Evolutionary conservation across 306 rosid genomes (phyloP).

Genomic region (Mimosa bimucronata): DNA sequence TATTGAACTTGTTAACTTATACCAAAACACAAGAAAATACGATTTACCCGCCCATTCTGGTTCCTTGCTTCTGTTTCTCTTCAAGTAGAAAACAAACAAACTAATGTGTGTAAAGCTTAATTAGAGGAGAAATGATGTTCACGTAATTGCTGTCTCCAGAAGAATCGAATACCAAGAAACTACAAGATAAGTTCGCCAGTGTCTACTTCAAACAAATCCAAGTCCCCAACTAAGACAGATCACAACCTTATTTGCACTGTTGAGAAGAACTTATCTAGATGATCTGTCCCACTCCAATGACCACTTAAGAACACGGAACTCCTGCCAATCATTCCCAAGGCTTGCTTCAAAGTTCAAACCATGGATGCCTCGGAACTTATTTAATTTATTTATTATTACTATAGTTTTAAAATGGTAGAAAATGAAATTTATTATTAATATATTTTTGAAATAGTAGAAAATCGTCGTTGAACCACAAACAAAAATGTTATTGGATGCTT

Average conservation of each 20-base stretch:
- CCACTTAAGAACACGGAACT: neutral
- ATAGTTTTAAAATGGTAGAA: too few relatives aligned
- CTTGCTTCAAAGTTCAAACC: neutral
- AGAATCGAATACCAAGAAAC: neutral
- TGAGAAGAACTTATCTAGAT: neutral
- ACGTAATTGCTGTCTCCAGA: neutral
- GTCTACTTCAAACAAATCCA: neutral
- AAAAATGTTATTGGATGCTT: too few relatives aligned
- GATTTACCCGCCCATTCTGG: neutral
- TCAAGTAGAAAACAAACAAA: neutral
- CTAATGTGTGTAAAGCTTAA: neutral
- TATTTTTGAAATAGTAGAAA: too few relatives aligned
- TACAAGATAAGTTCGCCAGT: neutral
- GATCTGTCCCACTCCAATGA: neutral
- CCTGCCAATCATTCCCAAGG: neutral
- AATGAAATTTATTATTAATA: too few relatives aligned
- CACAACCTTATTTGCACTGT: neutral
- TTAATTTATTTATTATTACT: too few relatives aligned
- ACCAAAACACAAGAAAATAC: neutral
- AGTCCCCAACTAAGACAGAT: neutral
- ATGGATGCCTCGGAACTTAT: neutral
- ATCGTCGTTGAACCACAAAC: too few relatives aligned
- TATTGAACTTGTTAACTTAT: neutral
- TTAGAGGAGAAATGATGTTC: neutral
- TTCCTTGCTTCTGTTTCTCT: neutral